A percentile compares a stretch with the other conserved stretches of the same genome.
Evolutionary conservation across 202 grass and related monocot genomes (phyloP).

Genomic region (Schoenoplectus triqueter): DNA sequence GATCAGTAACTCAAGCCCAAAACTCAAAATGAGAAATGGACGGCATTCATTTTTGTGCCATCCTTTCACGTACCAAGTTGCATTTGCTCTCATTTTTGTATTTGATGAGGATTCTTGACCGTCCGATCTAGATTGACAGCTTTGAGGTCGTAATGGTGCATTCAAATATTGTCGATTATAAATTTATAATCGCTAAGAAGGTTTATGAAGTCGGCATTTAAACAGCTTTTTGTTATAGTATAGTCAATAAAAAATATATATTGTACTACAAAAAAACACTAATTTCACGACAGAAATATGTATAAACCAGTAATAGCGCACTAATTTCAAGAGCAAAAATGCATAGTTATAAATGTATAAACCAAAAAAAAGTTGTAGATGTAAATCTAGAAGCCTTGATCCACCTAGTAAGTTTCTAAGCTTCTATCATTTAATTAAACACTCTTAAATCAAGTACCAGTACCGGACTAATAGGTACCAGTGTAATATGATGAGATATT

Average conservation of each 20-base stretch:
- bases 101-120: no score
- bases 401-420: neutral
- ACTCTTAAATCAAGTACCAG: slow-evolving; percentile 12
- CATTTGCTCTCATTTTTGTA: no score
- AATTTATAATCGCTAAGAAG: neutral
- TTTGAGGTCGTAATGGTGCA: neutral
- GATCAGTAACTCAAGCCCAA: neutral
- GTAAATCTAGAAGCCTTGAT: neutral
- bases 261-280: no score
- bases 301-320: no score
- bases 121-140: neutral
- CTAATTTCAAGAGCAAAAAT: no score
- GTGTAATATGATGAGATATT: slow-evolving; percentile 2
- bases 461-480: neutral
- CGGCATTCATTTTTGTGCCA: neutral
- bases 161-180: neutral
- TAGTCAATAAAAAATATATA: neutral
- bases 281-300: no score
- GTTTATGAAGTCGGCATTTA: neutral
- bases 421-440: neutral
- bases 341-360: no score
- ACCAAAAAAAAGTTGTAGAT: neutral
- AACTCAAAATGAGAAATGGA: neutral
- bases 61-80: neutral
- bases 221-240: neutral